Evolutionary conservation across 129 eudicot genomes (phyloP).

Genomic region (Saposhnikovia divaricata): DNA sequence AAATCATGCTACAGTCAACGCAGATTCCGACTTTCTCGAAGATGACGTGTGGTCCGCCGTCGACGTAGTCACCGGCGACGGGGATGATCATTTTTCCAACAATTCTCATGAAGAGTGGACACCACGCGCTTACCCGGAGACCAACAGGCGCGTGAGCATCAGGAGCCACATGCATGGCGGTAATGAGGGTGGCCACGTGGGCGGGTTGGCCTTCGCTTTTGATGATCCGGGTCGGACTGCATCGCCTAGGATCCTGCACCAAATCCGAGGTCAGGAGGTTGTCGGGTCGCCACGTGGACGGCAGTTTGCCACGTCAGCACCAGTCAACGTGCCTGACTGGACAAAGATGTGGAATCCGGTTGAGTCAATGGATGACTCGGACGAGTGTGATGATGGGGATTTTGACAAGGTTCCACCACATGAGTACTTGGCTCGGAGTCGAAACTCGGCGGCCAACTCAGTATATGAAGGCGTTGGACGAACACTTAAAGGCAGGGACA

Average conservation of each 20-base stretch:
- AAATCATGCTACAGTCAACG: slow-evolving; percentile 22
- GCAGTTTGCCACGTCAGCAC: slow-evolving; percentile 72
- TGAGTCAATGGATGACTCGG: slow-evolving; percentile 73
- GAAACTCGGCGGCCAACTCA: slow-evolving; percentile 51
- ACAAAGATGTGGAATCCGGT: slow-evolving; percentile 61
- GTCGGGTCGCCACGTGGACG: slow-evolving; percentile 42
- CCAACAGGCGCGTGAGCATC: slow-evolving; percentile 13
- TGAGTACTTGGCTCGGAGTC: slow-evolving; percentile 73
- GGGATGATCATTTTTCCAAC: slow-evolving; percentile 4
- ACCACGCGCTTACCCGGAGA: slow-evolving; percentile 38
- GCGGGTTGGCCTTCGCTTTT: slow-evolving; percentile 68
- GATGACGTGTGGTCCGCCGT: slow-evolving; percentile 74
- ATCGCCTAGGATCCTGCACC: slow-evolving; percentile 53
- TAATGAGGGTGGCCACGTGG: slow-evolving; percentile 23
- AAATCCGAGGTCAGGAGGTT: slow-evolving; percentile 38
- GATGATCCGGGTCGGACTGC: slow-evolving; percentile 30
- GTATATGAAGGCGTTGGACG: slow-evolving; percentile 89
- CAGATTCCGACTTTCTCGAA: slow-evolving; percentile 49
- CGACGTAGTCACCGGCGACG: slow-evolving; percentile 25
- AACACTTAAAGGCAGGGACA: slow-evolving; percentile 86
- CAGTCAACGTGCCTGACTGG: slow-evolving; percentile 90
- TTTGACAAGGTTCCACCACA: slow-evolving; percentile 67
- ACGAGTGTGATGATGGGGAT: slow-evolving; percentile 45
- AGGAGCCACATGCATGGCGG: slow-evolving; percentile 9
- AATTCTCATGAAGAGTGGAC: slow-evolving; percentile 31